Conservation (phyloP, 805 yeast species). For the Maudiozyma pseudohumilis region DNA sequence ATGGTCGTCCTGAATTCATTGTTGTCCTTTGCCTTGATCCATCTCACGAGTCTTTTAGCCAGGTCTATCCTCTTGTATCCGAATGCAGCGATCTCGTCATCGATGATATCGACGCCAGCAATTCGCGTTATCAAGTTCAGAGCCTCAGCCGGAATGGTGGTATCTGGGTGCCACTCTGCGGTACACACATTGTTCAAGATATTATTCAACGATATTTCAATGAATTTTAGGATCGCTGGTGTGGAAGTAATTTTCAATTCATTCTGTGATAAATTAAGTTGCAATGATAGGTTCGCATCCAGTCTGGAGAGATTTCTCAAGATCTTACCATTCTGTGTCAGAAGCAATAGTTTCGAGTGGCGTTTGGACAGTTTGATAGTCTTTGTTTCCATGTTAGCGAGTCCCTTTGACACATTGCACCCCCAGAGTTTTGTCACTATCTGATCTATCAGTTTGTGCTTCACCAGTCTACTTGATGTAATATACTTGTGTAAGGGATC, state of each 20-base stretch:
- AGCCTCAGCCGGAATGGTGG: not conserved
- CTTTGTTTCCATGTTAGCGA: not conserved
- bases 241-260: constrained; percentile 9
- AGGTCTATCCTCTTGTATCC: constrained; percentile 20
- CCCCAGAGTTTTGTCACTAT: constrained; percentile 17
- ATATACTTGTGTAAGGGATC: constrained; percentile 3
- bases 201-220: constrained; percentile 23
- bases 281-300: constrained; percentile 10
- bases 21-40: constrained; percentile 12
- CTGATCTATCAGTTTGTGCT: constrained; percentile 9
- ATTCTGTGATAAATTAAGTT: constrained; percentile 6
- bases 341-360: constrained; percentile 13
- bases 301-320: constrained; percentile 24
- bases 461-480: constrained; percentile 2
- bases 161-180: not conserved
- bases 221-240: constrained; percentile 18
- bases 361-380: constrained; percentile 4
- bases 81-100: constrained; percentile 18
- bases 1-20: not conserved
- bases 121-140: constrained; percentile 5
- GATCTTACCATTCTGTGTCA: constrained; percentile 28
- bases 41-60: constrained; percentile 19
- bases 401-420: constrained; percentile 5
- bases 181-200: constrained; percentile 19
- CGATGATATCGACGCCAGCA: constrained; percentile 7